A percentile compares a stretch with the other conserved stretches of the same genome.
Evolutionary conservation across 1,284 basidiomycete genomes (phyloP).

Genomic region (Cryptococcus jaspeensis): DNA sequence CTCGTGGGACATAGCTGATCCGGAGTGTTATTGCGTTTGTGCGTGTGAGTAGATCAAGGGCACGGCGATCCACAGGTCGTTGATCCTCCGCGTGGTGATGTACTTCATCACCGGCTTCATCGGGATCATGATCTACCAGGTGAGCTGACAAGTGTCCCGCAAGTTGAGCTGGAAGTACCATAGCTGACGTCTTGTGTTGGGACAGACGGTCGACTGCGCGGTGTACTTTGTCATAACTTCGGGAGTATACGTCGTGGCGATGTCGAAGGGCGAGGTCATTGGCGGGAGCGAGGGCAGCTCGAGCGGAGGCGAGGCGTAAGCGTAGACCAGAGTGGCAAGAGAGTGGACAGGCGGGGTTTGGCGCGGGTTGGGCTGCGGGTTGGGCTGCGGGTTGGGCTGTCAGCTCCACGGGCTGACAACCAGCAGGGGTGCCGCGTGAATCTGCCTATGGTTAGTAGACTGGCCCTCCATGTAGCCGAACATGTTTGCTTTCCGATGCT

Average conservation of each 20-base stretch:
- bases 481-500: too few relatives aligned
- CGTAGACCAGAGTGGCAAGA: not conserved
- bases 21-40: not conserved
- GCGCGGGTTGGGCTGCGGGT: too few relatives aligned
- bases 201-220: conserved; percentile 28
- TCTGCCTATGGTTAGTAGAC: too few relatives aligned
- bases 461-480: too few relatives aligned
- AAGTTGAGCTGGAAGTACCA: too few relatives aligned
- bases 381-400: too few relatives aligned
- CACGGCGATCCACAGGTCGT: conserved; percentile 63
- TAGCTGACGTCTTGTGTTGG: not conserved
- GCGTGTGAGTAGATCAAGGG: conserved; percentile 59
- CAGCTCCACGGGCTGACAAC: too few relatives aligned
- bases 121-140: conserved; percentile 75
- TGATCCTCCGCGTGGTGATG: conserved; percentile 63
- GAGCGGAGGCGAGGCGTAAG: not conserved
- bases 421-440: too few relatives aligned
- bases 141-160: conserved; percentile 45
- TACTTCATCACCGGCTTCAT: conserved; percentile 65
- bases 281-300: not conserved
- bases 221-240: conserved; percentile 30
- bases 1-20: not conserved
- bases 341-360: too few relatives aligned
- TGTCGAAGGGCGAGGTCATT: conserved; percentile 18
- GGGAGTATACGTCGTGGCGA: conserved; percentile 21